A percentile compares a stretch with the other conserved stretches of the same genome.
These are phyloP conservation scores for Russula sp. DNA, from an alignment of 768 basidiomycete species.

Conservation along the genomic window DNA sequence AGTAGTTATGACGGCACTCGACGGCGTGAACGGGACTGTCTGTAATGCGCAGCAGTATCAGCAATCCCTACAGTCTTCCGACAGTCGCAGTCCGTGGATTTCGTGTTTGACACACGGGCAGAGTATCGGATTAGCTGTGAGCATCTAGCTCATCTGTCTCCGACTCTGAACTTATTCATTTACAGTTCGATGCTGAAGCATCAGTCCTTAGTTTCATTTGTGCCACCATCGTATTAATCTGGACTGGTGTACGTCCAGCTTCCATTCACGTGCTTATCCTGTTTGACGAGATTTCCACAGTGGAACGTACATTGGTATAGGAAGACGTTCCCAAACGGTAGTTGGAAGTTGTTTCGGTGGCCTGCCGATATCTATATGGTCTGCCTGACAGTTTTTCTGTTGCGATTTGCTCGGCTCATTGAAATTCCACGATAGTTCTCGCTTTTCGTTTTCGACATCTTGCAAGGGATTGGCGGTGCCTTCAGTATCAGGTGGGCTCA, in stretches of 20 bases:
- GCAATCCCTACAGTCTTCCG: neutral
- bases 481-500: too few relatives aligned
- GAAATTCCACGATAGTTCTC: conserved; percentile 39
- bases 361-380: conserved; percentile 36
- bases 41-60: conserved; percentile 11
- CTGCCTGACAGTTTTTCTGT: too few relatives aligned
- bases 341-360: conserved; percentile 35
- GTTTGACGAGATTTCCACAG: neutral
- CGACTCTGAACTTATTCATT: neutral
- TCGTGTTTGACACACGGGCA: conserved; percentile 38
- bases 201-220: neutral
- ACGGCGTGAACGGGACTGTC: conserved; percentile 17
- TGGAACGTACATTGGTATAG: conserved; percentile 18
- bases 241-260: conserved; percentile 18
- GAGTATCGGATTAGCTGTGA: conserved; percentile 41
- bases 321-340: neutral
- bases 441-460: conserved; percentile 29
- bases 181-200: conserved; percentile 31
- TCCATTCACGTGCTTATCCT: neutral
- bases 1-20: neutral
- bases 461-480: too few relatives aligned
- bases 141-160: conserved; percentile 8
- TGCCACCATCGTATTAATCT: neutral
- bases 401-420: conserved; percentile 33
- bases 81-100: conserved; percentile 2